Percentiles rank a stretch among this genome's conserved stretches.
These are phyloP conservation scores for Medicago ruthenica DNA, from an alignment of 306 rosid species.

Conservation along the genomic window DNA sequence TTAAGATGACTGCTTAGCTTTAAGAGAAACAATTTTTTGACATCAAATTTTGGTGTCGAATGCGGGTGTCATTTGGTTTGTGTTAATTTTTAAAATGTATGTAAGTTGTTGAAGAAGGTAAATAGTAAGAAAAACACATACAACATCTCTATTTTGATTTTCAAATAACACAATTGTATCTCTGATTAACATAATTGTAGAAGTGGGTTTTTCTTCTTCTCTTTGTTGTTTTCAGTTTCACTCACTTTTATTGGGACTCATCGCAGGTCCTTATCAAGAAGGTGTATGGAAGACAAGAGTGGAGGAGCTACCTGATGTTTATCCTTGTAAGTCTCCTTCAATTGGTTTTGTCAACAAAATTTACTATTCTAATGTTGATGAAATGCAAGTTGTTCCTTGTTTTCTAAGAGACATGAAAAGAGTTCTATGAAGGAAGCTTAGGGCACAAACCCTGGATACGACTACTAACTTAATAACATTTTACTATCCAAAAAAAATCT, in stretches of 20 bases:
- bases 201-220: not conserved
- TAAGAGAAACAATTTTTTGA: too few relatives aligned
- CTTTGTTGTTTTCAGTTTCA: not conserved
- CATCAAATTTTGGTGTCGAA: not conserved
- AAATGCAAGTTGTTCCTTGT: slow-evolving; percentile 62
- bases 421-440: not conserved
- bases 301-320: slow-evolving; percentile 88
- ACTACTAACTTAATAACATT: not conserved
- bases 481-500: not conserved
- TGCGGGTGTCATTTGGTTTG: too few relatives aligned
- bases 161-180: too few relatives aligned
- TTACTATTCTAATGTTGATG: slow-evolving; percentile 62
- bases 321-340: slow-evolving; percentile 88
- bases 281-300: slow-evolving; percentile 86
- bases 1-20: slow-evolving; percentile 8
- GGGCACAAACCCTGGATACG: not conserved
- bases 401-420: not conserved
- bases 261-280: slow-evolving; percentile 76
- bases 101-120: not conserved
- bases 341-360: slow-evolving; percentile 69
- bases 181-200: too few relatives aligned
- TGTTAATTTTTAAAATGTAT: too few relatives aligned
- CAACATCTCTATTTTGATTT: too few relatives aligned
- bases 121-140: too few relatives aligned
- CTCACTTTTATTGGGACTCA: slow-evolving; percentile 32